Evolutionary conservation across 768 basidiomycete genomes (phyloP), one percentile per base, ranked within the genome.

Genomic region (Dentipellis fragilis): DNA sequence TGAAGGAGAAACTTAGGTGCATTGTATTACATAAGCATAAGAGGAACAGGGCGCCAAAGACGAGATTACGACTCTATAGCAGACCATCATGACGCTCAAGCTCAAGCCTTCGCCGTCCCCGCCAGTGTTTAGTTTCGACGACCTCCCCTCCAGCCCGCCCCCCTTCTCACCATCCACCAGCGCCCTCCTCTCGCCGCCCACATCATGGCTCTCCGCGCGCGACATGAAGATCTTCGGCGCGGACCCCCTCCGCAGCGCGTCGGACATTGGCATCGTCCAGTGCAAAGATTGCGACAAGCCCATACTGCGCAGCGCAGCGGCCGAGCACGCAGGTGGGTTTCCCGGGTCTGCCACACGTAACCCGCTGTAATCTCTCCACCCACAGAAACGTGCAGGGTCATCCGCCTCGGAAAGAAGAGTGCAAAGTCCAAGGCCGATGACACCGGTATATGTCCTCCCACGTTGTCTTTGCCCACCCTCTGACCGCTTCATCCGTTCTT

Each of bases 161-260:
- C 71, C 77, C 0, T 65, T 73, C 8, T 57, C 51, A 1, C 54
- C 64, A 3, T 60, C 72, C 6, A 58, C 65, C 1, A 34, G 56
- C 73, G 78, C 45, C 61, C 69, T 83, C 2, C 77, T 80, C 0
- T 82, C 86, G 0, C 89, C 91, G 0, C 91, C 92, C 0, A 87
- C 89, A 21, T 78, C 83, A 72, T 91, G 90, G 84, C 83, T 94
- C 12, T 80, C 86, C 23, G 89, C 87, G 8, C 78, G 79, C 49
- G 89, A 93, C 64, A 93, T 92, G 92, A 87, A 85, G 73, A 77
- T 87, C 58, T 95, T 88, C 68, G 91, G 91, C 35, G 75, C 84
- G 2, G 75, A 84, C 55, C 89, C 92, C 6, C 76, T 94, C 29
- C 54, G 57, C 14, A 77, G 76, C 47, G 56, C 59, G 9, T 81